Evolutionary conservation across 768 basidiomycete species (phyloP).

Genomic region (Zangia roseola): DNA sequence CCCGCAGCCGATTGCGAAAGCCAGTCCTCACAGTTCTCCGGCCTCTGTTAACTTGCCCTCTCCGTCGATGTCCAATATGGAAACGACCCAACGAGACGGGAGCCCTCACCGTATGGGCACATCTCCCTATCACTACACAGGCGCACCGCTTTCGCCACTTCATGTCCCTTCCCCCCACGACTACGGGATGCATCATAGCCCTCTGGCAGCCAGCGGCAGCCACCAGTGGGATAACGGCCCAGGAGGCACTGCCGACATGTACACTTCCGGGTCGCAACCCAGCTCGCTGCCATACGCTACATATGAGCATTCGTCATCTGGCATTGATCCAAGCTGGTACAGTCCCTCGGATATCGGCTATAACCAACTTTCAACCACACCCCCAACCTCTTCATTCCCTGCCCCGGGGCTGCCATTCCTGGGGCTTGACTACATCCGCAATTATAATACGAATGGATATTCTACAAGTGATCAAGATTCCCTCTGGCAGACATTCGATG

Average conservation of each 20-base stretch:
- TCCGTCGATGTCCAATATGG: slow-evolving; percentile 54
- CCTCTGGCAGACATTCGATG: slow-evolving; percentile 64
- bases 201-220: slow-evolving; percentile 22
- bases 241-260: slow-evolving; percentile 44
- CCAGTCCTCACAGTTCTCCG: slow-evolving; percentile 75
- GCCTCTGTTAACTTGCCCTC: slow-evolving; percentile 72
- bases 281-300: slow-evolving; percentile 41
- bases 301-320: slow-evolving; percentile 42
- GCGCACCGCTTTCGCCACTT: slow-evolving; percentile 50
- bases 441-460: slow-evolving; percentile 56
- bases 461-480: slow-evolving; percentile 38
- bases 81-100: slow-evolving; percentile 47
- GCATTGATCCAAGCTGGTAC: slow-evolving; percentile 40
- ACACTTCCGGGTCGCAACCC: slow-evolving; percentile 37
- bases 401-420: slow-evolving; percentile 79
- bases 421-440: slow-evolving; percentile 81
- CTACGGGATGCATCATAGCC: slow-evolving; percentile 40
- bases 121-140: slow-evolving; percentile 42
- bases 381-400: slow-evolving; percentile 63
- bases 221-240: slow-evolving; percentile 47
- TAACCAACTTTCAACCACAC: slow-evolving; percentile 52
- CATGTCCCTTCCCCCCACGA: slow-evolving; percentile 58
- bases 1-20: slow-evolving; percentile 44
- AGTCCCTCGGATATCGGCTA: slow-evolving; percentile 39
- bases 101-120: slow-evolving; percentile 53